A percentile compares a stretch with the other conserved stretches of the same genome.
These are phyloP conservation scores for Astrephomene gubernaculifera DNA, from an alignment of 139 green algal genomes.

Conservation along the genomic window DNA sequence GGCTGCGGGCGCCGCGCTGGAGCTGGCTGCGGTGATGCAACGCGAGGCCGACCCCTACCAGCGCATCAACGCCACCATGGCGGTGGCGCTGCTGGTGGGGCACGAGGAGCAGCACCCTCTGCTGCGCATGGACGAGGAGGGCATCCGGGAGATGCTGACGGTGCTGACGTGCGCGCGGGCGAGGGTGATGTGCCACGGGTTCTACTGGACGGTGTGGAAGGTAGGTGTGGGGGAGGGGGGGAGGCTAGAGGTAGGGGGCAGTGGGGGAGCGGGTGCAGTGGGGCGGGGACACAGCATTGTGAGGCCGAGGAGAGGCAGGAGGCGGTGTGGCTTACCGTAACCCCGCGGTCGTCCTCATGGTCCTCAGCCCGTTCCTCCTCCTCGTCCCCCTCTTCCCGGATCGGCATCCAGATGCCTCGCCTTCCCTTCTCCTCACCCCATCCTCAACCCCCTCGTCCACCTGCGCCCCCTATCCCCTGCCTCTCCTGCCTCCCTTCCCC, in stretches of 20 bases:
- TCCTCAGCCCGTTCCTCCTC: no score
- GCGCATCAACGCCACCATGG: conserved; percentile 56
- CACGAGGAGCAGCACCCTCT: conserved; percentile 45
- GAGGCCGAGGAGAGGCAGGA: no score
- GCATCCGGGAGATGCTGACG: conserved; percentile 41
- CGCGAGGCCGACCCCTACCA: conserved; percentile 30
- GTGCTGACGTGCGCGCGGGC: conserved; percentile 17
- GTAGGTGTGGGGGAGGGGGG: not conserved
- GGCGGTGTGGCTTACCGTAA: no score
- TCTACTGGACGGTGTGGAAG: conserved; percentile 54
- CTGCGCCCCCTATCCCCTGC: no score
- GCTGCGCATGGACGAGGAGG: conserved; percentile 31
- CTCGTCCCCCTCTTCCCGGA: no score
- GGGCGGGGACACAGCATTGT: no score
- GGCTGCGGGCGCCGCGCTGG: conserved; percentile 39
- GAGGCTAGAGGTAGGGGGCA: not conserved
- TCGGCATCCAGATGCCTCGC: no score
- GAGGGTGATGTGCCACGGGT: conserved; percentile 40
- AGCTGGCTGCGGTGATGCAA: conserved; percentile 43
- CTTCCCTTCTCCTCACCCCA: no score
- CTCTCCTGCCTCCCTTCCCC: no score
- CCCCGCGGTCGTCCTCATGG: no score
- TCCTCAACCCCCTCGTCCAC: no score
- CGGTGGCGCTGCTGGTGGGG: conserved; percentile 50
- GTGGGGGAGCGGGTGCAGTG: not conserved